Conservation (phyloP, 768 basidiomycete species). For the Tubosaeta sp. region DNA sequence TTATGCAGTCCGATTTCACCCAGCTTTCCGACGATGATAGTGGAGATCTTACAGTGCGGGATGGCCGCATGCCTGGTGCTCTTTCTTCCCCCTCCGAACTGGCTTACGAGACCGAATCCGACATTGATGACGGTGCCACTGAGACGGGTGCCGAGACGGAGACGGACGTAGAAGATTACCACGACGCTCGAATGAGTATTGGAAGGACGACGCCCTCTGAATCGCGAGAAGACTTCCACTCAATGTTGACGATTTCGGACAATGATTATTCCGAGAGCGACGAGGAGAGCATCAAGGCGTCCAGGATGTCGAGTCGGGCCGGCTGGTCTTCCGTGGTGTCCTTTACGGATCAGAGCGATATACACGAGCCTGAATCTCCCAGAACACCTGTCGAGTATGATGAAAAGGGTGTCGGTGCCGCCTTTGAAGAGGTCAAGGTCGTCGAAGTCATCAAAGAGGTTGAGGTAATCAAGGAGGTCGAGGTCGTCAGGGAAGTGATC, state of each 20-base stretch:
- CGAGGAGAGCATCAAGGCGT: slow-evolving; percentile 75
- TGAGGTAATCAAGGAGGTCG: slow-evolving; percentile 27
- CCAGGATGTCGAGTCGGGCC: slow-evolving; percentile 37
- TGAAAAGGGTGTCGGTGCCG: slow-evolving; percentile 38
- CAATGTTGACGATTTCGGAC: slow-evolving; percentile 64
- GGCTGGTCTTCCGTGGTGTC: slow-evolving; percentile 25
- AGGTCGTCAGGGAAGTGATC: slow-evolving; percentile 25
- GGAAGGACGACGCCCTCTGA: slow-evolving; percentile 60
- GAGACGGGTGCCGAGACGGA: slow-evolving; percentile 69
- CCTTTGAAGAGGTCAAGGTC: slow-evolving; percentile 28
- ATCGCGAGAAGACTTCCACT: slow-evolving; percentile 74
- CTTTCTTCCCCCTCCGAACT: slow-evolving; percentile 22
- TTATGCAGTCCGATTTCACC: slow-evolving; percentile 45
- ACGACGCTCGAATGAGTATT: slow-evolving; percentile 69
- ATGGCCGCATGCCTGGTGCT: slow-evolving; percentile 18
- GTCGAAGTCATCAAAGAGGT: slow-evolving; percentile 30
- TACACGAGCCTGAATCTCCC: slow-evolving; percentile 3
- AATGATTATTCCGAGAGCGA: slow-evolving; percentile 58
- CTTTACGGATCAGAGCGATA: slow-evolving; percentile 11
- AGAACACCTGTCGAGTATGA: slow-evolving; percentile 44
- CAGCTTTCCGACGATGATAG: slow-evolving; percentile 38
- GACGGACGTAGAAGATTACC: slow-evolving; percentile 67
- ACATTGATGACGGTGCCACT: slow-evolving; percentile 39
- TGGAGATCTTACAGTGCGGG: slow-evolving; percentile 30
- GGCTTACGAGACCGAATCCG: slow-evolving; percentile 43